Evolutionary conservation across 768 basidiomycete species (phyloP), one percentile per base, ranked within the genome.

Genomic region (Rhizopogon salebrosus): DNA sequence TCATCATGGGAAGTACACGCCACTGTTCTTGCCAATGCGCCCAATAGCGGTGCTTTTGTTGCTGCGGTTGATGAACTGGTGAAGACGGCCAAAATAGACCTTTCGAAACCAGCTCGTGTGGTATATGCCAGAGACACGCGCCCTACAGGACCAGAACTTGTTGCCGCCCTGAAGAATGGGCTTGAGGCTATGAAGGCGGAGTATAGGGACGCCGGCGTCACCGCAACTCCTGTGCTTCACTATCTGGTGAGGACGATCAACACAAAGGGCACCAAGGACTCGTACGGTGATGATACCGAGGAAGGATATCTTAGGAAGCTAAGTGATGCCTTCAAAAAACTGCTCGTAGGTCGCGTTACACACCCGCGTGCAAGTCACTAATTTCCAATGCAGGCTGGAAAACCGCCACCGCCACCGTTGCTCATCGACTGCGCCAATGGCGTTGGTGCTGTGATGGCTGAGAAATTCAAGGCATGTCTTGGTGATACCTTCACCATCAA

Each of bases 361-460:
- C 23, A 52, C 16, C 38, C 41, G 42, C 14, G 27, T 48, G 43
- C 52, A 24, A 51, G 4, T 39, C 13, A 40, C 31, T 42, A 48
- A 16, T 48, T 26, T 50, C 39, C 41, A 36, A 39, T 24, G 31
- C 54, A 92, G 87, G 72, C 78, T 23, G 83, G 83, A 54, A 84
- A 84, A 67, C 69, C 73, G 38, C 70, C 74, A 49, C 69, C 78
- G 10, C 68, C 78, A 14, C 80, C 84, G 35, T 64, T 99, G 42
- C 67, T 89, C n/a, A 76, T 99, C 38, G 97, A 99, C 68, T 98
- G 97, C 66, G 97, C 97, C n/a, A 98, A 99, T 66, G 97, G 97
- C 24, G 97, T 99, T 22, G 97, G 97, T 42, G 83, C 89, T 14
- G 72, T 77, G 6, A 85, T 88, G 36, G 84, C 90, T 11, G 72